These are phyloP conservation scores for Coniosporium tulheliwenetii DNA, from an alignment of 2,329 filamentous ascomycete genomes.

Conservation along the genomic window DNA sequence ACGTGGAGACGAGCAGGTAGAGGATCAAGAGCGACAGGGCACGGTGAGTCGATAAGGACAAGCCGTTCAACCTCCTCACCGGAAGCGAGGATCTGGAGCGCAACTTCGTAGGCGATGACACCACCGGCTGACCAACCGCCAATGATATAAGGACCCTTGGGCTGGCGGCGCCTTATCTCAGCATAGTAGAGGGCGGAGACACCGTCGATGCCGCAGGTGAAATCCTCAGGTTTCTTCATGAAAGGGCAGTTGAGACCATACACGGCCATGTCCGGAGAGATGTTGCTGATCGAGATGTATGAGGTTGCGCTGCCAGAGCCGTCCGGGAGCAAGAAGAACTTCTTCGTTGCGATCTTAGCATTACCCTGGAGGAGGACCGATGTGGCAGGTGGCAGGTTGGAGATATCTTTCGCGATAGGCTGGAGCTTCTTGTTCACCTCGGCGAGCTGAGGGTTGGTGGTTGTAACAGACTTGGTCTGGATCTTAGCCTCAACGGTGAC, in stretches of 20 bases:
- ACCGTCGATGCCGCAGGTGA: slow-evolving; percentile 48
- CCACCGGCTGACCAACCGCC: slow-evolving; percentile 41
- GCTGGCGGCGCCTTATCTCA: slow-evolving; percentile 58
- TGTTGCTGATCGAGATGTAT: slow-evolving; percentile 44
- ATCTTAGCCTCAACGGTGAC: slow-evolving; percentile 13
- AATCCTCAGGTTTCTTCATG: slow-evolving; percentile 53
- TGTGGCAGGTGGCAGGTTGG: slow-evolving; percentile 29
- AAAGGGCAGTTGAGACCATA: slow-evolving; percentile 52
- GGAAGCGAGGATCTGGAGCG: slow-evolving; percentile 29
- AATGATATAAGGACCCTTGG: slow-evolving; percentile 41
- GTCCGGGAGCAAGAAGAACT: slow-evolving; percentile 36
- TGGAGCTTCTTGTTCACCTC: slow-evolving; percentile 32
- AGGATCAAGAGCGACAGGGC: slow-evolving; percentile 34
- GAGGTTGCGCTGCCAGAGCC: slow-evolving; percentile 48
- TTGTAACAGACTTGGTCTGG: slow-evolving; percentile 12
- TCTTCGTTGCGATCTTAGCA: slow-evolving; percentile 39
- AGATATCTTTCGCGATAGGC: slow-evolving; percentile 21
- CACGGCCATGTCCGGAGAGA: slow-evolving; percentile 33
- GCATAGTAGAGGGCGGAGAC: slow-evolving; percentile 49
- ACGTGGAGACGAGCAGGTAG: slow-evolving; percentile 44
- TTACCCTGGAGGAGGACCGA: slow-evolving; percentile 43
- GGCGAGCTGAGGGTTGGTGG: slow-evolving; percentile 22
- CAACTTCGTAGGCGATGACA: slow-evolving; percentile 37
- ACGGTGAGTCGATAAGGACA: slow-evolving; percentile 37
- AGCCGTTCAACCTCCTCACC: slow-evolving; percentile 35